Base-by-base conservation (phyloP, 139 green algal species). In the Chlamydomonas schloesseri region DNA sequence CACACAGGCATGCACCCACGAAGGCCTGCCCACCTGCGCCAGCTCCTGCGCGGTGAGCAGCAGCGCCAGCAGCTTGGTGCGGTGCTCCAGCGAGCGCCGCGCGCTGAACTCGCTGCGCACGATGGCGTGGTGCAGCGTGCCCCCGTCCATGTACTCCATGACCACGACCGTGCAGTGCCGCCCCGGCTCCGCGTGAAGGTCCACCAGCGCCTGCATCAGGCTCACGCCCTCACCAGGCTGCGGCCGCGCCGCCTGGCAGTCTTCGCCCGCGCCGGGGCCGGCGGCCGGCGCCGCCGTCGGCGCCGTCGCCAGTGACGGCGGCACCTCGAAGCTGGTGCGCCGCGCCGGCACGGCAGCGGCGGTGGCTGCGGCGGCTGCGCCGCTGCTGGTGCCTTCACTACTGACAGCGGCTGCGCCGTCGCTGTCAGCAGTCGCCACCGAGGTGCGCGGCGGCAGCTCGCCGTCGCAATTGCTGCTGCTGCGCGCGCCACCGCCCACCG, bases 91-190 rank as follows among this genome's bases (percentile, higher is more conserved):
- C 13, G 42, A 46, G 13, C 46, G 28, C 18, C 78, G 42, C 9
- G 78, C 78, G 46, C n/a, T 55, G 46, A 75, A 84, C 31, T 84
- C 78, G 4, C 78, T 64, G 8, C 78, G 46, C 64, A 74, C 31
- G 42, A 84, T 84, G 78, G 64, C 78, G 8, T 50, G 29, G 65
- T 84, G 78, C 64, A 84, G 78, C 31, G 78, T 84, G 64, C 78
- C 78, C 57, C 67, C 65, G n/a, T 85, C 79, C 79, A 85, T 85
- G 67, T 85, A 76, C 64, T 85, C 79, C 67, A 85, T 76, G 3
- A 85, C 67, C 67, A 85, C 79, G 47, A 85, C 31, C 47, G 79
- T 85, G 47, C 65, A 76, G 67, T 76, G 47, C 10, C 65, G 79
- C 10, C 79, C 79, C n/a, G 50, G 6, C 8, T 76, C 79, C 65